phyloP scores from a whole-genome alignment of 768 basidiomycete genomes.

The Trametes punicea region DNA sequence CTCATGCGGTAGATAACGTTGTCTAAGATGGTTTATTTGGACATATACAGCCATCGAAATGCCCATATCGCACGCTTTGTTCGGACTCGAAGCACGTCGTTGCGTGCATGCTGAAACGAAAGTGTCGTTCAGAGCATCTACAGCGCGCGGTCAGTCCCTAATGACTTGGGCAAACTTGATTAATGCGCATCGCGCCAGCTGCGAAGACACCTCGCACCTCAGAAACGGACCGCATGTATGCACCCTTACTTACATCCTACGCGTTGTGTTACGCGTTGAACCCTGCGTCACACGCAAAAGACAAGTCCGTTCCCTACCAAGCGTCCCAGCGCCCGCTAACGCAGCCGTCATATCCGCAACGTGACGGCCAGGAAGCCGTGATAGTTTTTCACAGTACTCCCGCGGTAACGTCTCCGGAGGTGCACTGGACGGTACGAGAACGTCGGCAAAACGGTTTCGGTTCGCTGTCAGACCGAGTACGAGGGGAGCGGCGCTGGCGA shows the following conservation, averaged over 20 bases:
- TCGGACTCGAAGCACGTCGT: constrained; percentile 5
- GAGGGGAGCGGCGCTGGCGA: constrained; percentile 4
- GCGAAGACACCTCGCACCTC: too few species aligned
- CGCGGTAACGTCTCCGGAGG: background rate
- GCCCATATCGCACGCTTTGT: constrained; percentile 4
- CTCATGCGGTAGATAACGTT: background rate
- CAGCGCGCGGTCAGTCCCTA: background rate
- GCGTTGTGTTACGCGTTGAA: too few species aligned
- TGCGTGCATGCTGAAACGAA: background rate
- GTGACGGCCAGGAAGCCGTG: too few species aligned
- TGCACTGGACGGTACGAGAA: background rate
- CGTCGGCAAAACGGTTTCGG: background rate
- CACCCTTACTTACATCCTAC: too few species aligned
- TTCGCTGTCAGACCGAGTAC: background rate
- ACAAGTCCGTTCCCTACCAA: too few species aligned
- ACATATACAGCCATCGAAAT: background rate
- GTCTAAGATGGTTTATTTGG: background rate
- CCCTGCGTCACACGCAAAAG: too few species aligned
- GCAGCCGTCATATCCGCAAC: too few species aligned
- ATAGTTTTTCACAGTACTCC: too few species aligned
- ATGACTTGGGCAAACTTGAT: background rate
- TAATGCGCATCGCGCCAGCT: background rate
- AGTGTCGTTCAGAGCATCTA: background rate
- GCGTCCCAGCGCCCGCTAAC: too few species aligned
- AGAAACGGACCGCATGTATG: too few species aligned